Evolutionary conservation across 441 rosid species (phyloP).

Genomic region (Bocquillonia castaneifolia): DNA sequence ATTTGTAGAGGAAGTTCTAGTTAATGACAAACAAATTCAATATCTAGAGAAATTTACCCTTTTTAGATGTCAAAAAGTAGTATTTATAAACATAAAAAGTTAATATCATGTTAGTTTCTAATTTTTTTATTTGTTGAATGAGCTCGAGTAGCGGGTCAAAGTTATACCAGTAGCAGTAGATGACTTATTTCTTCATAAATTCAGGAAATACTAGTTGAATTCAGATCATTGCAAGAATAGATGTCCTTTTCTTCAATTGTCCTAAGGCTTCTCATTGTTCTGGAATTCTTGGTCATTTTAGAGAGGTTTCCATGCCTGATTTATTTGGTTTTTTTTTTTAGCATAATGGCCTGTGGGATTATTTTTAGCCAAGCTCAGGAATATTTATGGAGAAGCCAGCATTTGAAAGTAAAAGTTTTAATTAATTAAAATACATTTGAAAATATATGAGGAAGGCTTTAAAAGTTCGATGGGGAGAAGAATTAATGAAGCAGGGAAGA

Average conservation of each 20-base stretch:
- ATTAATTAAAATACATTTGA: not conserved
- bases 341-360: not conserved
- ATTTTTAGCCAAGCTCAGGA: not conserved
- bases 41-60: not conserved
- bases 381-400: not conserved
- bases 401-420: not conserved
- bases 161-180: not conserved
- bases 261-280: not conserved
- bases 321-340: not conserved
- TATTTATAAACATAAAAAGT: not conserved
- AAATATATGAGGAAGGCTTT: not conserved
- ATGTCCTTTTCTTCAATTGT: not conserved
- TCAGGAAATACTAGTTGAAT: not conserved
- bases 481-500: not conserved
- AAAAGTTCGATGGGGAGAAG: not conserved
- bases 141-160: not conserved
- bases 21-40: not conserved
- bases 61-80: not conserved
- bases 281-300: not conserved
- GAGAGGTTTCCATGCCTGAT: not conserved
- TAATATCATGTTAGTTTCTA: not conserved
- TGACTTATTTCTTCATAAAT: not conserved
- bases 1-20: not conserved
- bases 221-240: not conserved
- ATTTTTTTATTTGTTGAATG: not conserved